phyloP scores from a whole-genome alignment of 768 basidiomycete species.

The Termitomyces sp. region DNA sequence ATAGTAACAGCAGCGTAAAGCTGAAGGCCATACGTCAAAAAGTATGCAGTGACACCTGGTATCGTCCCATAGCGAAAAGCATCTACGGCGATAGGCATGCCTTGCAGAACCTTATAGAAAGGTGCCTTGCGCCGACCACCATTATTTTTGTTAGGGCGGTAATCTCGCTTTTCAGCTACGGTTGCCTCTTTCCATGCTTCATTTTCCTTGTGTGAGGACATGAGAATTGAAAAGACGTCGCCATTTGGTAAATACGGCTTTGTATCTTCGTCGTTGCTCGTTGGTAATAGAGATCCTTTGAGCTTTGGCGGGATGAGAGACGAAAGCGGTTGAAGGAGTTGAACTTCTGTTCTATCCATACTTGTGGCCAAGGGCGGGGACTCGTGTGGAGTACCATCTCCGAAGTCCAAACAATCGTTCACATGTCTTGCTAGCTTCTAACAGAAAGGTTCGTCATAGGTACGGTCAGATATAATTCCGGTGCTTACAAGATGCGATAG shows the following conservation, averaged over 20 bases:
- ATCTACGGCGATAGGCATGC: constrained; percentile 98
- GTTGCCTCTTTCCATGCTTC: constrained; percentile 84
- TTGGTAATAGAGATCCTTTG: constrained; percentile 10
- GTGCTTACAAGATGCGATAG: constrained; percentile 16
- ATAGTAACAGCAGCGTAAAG: neutral
- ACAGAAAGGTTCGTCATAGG: neutral
- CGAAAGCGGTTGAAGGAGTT: constrained; percentile 8
- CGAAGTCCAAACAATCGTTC: constrained; percentile 47
- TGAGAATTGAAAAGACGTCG: constrained; percentile 75
- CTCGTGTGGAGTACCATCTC: neutral
- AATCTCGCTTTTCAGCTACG: constrained; percentile 43
- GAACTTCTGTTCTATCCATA: neutral
- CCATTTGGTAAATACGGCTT: constrained; percentile 11
- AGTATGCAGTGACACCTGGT: constrained; percentile 86
- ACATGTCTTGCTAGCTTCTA: constrained; percentile 55
- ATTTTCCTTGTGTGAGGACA: constrained; percentile 82
- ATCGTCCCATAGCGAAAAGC: constrained; percentile 94
- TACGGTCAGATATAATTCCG: neutral
- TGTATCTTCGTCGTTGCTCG: constrained; percentile 16
- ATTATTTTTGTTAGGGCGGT: constrained; percentile 42
- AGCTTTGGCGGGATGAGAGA: constrained; percentile 13
- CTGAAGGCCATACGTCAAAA: constrained; percentile 63
- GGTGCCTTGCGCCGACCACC: constrained; percentile 73
- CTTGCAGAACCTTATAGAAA: constrained; percentile 93
- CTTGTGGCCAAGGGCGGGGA: neutral